These are phyloP conservation scores for Naganishia onofrii DNA, from an alignment of 768 basidiomycete genomes.

Conservation along the genomic window DNA sequence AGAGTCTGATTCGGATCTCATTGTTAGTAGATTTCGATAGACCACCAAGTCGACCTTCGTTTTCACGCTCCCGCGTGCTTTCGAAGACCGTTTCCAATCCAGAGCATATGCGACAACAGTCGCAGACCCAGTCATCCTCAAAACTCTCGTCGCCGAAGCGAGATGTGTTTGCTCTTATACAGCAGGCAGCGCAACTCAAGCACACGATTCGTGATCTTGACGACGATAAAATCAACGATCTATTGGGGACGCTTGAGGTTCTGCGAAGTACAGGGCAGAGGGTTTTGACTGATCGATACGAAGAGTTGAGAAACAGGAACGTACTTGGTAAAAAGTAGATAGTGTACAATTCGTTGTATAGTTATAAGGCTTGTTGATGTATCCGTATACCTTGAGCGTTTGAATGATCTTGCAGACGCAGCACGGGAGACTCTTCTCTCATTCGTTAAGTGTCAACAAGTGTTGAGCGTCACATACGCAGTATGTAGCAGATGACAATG, in stretches of 20 bases:
- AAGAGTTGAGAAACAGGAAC: no score
- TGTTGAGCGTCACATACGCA: no score
- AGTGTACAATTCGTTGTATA: no score
- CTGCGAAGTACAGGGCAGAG: neutral
- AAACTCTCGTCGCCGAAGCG: neutral
- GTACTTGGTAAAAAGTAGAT: no score
- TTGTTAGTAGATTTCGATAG: neutral
- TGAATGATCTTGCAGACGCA: no score
- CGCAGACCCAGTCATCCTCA: neutral
- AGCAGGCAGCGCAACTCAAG: neutral
- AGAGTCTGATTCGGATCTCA: neutral
- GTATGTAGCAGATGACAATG: no score
- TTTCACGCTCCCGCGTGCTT: neutral
- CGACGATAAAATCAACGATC: neutral
- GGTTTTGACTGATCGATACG: no score
- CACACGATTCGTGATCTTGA: slow-evolving; percentile 2
- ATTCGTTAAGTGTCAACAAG: no score
- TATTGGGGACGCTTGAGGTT: neutral
- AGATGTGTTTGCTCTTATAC: neutral
- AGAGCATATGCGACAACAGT: neutral
- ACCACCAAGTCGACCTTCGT: neutral
- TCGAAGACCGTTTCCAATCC: neutral
- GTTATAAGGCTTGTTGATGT: no score
- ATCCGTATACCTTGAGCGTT: no score
- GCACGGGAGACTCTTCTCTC: no score